Conservation (phyloP, 768 basidiomycete species). For the Mycena chlorophos region DNA sequence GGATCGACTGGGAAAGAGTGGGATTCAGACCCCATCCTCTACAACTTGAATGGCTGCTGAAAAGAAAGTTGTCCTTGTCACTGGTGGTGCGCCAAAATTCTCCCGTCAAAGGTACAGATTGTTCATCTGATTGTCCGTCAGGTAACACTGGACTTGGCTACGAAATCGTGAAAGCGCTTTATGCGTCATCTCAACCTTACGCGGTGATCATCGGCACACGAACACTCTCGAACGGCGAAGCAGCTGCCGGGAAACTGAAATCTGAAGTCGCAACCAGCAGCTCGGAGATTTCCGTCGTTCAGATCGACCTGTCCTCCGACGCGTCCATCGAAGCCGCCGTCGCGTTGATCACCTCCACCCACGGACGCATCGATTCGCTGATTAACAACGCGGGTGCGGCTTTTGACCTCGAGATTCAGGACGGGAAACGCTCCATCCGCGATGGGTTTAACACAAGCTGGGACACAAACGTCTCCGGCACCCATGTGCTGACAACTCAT, state of each 20-base stretch:
- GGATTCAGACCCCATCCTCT: too few species aligned
- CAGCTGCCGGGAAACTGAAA: neutral
- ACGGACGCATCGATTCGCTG: constrained; percentile 7
- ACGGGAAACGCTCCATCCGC: constrained; percentile 1
- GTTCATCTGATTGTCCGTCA: too few species aligned
- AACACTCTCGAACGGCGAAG: constrained; percentile 1
- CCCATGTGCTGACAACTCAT: too few species aligned
- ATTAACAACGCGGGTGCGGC: constrained; percentile 11
- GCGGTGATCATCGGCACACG: constrained; percentile 8
- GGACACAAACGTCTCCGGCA: too few species aligned
- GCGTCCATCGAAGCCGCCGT: constrained; percentile 7
- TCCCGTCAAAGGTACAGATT: too few species aligned
- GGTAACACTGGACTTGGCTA: constrained; percentile 12
- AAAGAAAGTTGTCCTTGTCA: too few species aligned
- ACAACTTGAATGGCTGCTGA: too few species aligned
- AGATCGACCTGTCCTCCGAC: constrained; percentile 9
- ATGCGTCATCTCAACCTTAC: constrained; percentile 2
- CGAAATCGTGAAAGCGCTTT: constrained; percentile 5
- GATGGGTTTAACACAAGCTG: constrained; percentile 8
- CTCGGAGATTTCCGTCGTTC: neutral
- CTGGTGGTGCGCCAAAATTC: too few species aligned
- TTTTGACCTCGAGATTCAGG: neutral
- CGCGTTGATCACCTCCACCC: neutral
- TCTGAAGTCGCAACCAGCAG: neutral
- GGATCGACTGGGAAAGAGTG: too few species aligned